A percentile compares a stretch with the other conserved stretches of the same genome.
phyloP scores from a whole-genome alignment of 306 rosid species.

The Mucuna pruriens region DNA sequence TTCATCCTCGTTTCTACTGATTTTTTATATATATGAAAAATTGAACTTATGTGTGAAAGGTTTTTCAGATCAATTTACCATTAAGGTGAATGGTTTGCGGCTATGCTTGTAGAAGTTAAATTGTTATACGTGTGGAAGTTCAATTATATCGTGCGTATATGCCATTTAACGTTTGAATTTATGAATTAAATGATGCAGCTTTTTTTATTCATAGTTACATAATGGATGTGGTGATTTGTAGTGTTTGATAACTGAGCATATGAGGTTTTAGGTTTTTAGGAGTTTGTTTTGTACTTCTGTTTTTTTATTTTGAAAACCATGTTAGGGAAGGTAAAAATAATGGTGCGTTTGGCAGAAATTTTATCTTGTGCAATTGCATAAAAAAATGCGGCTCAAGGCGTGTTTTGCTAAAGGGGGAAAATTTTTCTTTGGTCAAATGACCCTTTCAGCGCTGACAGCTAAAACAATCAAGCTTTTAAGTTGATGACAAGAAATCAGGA shows the following conservation, averaged over 20 bases:
- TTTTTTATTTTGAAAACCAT: neutral
- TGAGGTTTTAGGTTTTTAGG: neutral
- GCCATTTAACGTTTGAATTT: neutral
- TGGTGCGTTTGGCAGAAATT: neutral
- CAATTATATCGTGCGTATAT: neutral
- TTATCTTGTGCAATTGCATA: neutral
- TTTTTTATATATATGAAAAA: neutral
- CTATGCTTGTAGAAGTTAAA: neutral
- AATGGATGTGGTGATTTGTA: neutral
- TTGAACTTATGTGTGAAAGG: neutral
- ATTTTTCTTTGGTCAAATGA: neutral
- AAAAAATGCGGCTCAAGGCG: neutral
- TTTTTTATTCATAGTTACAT: neutral
- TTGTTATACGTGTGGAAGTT: no score
- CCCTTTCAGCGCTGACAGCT: no score
- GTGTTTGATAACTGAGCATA: neutral
- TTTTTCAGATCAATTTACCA: neutral
- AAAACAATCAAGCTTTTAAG: no score
- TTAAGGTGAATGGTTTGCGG: neutral
- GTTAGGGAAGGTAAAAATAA: conserved; percentile 4
- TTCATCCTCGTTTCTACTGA: neutral
- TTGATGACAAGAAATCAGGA: no score
- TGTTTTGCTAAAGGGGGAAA: neutral
- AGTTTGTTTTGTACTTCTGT: neutral
- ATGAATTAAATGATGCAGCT: neutral